Conservation (phyloP, 2,329 filamentous ascomycete species). For the Sclerotinia borealis region DNA sequence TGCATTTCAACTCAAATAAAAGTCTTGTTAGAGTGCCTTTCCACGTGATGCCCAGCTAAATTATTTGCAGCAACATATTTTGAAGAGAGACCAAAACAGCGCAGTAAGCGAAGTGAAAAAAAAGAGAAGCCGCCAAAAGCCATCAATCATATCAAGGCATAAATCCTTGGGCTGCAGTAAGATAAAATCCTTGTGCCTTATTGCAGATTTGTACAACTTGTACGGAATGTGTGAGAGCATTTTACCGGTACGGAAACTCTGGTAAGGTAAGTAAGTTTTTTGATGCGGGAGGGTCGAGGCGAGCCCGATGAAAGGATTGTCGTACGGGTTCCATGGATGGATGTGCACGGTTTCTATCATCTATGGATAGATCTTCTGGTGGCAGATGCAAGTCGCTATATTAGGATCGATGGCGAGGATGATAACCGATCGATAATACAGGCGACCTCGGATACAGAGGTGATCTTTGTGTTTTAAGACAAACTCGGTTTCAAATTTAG, state of each 20-base stretch:
- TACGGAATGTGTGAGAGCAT: not conserved
- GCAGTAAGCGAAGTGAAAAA: not conserved
- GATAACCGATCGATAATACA: not conserved
- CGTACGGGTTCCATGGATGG: not conserved
- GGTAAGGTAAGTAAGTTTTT: too few relatives aligned
- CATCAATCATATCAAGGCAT: not conserved
- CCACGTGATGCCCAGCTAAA: not conserved
- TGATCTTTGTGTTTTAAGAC: not conserved
- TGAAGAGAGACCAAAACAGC: not conserved
- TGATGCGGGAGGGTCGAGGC: not conserved
- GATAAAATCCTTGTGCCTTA: not conserved
- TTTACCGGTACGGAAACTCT: not conserved
- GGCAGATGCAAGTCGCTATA: not conserved
- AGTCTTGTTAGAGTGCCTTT: not conserved
- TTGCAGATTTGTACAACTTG: constrained; percentile 7
- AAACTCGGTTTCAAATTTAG: not conserved
- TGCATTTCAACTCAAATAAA: not conserved
- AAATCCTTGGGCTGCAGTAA: not conserved
- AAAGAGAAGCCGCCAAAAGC: not conserved
- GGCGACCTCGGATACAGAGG: not conserved
- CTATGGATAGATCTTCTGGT: not conserved
- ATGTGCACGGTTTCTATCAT: not conserved
- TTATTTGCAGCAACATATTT: not conserved
- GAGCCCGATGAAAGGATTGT: not conserved
- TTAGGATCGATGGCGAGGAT: not conserved